Evolutionary conservation across 345 rosid species (phyloP).

Genomic region (Cardiospermum halicacabum): DNA sequence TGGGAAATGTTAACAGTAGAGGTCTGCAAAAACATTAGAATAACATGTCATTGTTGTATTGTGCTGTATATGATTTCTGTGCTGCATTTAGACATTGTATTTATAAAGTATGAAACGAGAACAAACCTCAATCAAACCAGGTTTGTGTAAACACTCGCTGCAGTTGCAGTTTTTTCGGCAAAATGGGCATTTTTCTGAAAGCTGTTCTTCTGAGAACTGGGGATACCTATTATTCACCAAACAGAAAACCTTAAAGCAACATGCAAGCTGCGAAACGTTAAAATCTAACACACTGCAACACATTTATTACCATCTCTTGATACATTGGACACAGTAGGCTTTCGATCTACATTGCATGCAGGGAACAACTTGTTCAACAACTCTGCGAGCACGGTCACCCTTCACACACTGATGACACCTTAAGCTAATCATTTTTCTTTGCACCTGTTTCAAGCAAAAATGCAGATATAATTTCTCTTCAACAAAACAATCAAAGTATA

Average conservation of each 20-base stretch:
- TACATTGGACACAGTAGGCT: constrained; percentile 54
- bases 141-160: constrained; percentile 62
- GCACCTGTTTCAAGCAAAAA: constrained; percentile 32
- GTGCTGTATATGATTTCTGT: too few relatives aligned
- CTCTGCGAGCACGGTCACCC: constrained; percentile 41
- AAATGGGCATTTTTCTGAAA: constrained; percentile 60
- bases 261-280: not conserved
- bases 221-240: constrained; percentile 61
- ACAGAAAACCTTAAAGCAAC: not conserved
- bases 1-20: constrained; percentile 40
- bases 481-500: not conserved
- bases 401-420: constrained; percentile 83
- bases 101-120: not conserved
- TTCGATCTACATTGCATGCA: constrained; percentile 44
- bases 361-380: constrained; percentile 43
- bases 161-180: constrained; percentile 84
- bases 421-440: constrained; percentile 13
- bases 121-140: constrained; percentile 56
- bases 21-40: constrained; percentile 42
- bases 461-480: constrained; percentile 2
- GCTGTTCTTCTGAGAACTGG: constrained; percentile 41
- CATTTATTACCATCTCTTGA: constrained; percentile 49
- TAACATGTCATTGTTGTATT: not conserved
- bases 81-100: not conserved
- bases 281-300: not conserved